Percentiles rank a stretch among this genome's conserved stretches.
These are phyloP conservation scores for Diphasiastrum complanatum DNA, from an alignment of 83 land plant genomes.

Conservation along the genomic window DNA sequence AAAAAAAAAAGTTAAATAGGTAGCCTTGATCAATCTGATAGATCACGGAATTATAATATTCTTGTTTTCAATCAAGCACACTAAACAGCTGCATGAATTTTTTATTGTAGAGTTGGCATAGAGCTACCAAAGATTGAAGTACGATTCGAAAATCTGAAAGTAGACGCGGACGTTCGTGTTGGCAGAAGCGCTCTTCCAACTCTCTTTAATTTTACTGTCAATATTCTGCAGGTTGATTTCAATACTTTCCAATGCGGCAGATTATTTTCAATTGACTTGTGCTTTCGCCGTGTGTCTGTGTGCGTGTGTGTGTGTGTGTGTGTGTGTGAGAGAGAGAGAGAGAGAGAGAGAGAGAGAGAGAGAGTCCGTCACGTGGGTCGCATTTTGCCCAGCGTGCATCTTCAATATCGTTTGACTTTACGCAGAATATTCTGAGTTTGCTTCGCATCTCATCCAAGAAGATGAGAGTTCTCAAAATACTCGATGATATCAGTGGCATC, in stretches of 20 bases:
- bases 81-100: no score
- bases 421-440: constrained; percentile 20
- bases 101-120: constrained; percentile 33
- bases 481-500: constrained; percentile 43
- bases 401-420: not conserved
- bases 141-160: constrained; percentile 30
- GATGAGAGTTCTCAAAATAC: constrained; percentile 33
- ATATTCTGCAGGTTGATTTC: constrained; percentile 26
- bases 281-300: not conserved
- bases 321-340: not conserved
- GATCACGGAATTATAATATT: no score
- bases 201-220: constrained; percentile 18
- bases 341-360: not conserved
- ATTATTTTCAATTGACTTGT: not conserved
- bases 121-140: constrained; percentile 39
- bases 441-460: constrained; percentile 27
- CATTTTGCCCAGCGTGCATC: not conserved
- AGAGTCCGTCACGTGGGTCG: not conserved
- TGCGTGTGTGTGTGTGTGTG: not conserved
- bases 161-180: constrained; percentile 31
- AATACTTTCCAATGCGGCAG: not conserved
- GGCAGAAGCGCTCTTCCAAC: constrained; percentile 46
- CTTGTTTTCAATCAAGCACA: no score
- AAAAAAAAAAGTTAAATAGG: no score
- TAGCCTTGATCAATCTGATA: no score